Evolutionary conservation across 129 eudicot genomes (phyloP).

Genomic region (Sambucus nigra): DNA sequence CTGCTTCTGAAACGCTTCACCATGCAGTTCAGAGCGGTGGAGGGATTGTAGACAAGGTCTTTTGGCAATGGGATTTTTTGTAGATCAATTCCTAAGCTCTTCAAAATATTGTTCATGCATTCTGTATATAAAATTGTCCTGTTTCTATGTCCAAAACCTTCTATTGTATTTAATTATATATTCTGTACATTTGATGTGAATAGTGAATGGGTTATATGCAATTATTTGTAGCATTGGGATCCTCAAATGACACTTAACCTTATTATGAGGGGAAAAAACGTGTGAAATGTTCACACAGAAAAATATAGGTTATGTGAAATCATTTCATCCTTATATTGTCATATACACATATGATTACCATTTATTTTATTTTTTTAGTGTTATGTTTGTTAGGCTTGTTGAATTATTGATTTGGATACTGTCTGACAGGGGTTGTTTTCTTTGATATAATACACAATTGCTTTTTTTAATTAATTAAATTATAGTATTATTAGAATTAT

Average conservation of each 20-base stretch:
- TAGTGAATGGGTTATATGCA: background rate
- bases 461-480: too few species aligned
- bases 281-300: too few species aligned
- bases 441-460: too few species aligned
- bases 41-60: conserved; percentile 90
- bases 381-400: too few species aligned
- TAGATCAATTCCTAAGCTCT: conserved; percentile 18
- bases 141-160: conserved; percentile 9
- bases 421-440: too few species aligned
- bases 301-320: too few species aligned
- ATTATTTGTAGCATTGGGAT: background rate
- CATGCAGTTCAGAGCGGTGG: conserved; percentile 92
- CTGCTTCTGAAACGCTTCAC: conserved; percentile 86
- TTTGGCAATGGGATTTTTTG: conserved; percentile 94
- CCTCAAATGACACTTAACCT: background rate
- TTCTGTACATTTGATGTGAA: background rate
- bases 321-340: too few species aligned
- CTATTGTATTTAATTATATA: conserved; percentile 4
- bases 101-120: conserved; percentile 20
- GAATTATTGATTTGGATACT: too few species aligned
- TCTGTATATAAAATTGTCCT: conserved; percentile 37
- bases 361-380: too few species aligned
- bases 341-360: too few species aligned
- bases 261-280: too few species aligned
- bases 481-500: too few species aligned